Conservation (phyloP, 192 early-diverging fungal species). For the Chytriomyces sp. region DNA sequence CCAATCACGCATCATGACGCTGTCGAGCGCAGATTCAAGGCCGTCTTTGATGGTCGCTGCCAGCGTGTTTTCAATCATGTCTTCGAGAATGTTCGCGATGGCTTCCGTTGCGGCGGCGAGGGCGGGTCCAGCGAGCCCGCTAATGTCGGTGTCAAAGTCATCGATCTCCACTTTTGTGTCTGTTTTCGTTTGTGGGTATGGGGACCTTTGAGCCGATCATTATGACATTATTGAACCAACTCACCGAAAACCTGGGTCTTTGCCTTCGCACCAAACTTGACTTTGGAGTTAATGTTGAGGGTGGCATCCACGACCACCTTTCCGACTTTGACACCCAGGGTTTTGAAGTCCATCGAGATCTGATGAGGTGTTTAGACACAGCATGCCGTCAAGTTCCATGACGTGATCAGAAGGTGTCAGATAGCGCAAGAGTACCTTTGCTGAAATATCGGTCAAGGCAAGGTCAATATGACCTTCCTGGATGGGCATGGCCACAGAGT, state of each 20-base stretch:
- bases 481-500: not conserved
- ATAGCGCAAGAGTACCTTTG: not conserved
- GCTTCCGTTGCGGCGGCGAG: conserved; percentile 1
- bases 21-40: conserved; percentile 6
- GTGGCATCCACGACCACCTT: conserved; percentile 5
- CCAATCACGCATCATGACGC: conserved; percentile 14
- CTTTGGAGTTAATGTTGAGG: conserved; percentile 8
- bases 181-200: not conserved
- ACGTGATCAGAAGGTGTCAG: not conserved
- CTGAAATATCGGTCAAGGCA: not conserved
- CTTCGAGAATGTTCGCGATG: conserved; percentile 7
- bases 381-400: not conserved
- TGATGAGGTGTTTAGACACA: not conserved
- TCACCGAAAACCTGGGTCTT: conserved; percentile 28
- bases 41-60: not conserved
- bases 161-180: not conserved
- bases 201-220: not conserved
- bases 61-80: not conserved
- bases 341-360: conserved; percentile 26
- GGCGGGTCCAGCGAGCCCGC: not conserved
- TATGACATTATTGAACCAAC: not conserved
- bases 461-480: conserved; percentile 9
- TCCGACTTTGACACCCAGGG: not conserved
- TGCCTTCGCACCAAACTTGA: conserved; percentile 19
- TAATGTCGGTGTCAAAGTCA: conserved; percentile 24